These are phyloP conservation scores for Phytophthora lateralis DNA, from an alignment of 352 stramenopile species.

Conservation along the genomic window DNA sequence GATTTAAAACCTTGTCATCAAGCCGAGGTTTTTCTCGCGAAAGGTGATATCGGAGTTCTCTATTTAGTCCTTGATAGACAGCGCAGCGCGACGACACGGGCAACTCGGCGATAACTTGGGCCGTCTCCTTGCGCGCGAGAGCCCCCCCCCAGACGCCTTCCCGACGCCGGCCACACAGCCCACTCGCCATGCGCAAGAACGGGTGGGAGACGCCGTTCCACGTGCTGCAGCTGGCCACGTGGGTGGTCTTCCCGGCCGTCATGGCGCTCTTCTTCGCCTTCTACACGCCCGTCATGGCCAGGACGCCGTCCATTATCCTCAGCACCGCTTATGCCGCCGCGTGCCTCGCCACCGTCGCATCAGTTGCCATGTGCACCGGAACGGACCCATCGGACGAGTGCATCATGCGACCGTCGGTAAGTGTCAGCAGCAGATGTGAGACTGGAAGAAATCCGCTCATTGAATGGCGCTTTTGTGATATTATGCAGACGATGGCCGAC, in stretches of 20 bases:
- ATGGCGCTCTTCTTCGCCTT: slow-evolving; percentile 87
- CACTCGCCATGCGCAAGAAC: slow-evolving; percentile 61
- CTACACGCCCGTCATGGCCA: slow-evolving; percentile 71
- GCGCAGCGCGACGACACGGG: slow-evolving; percentile 29
- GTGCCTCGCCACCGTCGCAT: slow-evolving; percentile 58
- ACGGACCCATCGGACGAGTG: slow-evolving; percentile 83
- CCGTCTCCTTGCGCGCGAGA: slow-evolving; percentile 9
- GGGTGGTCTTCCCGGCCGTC: slow-evolving; percentile 81
- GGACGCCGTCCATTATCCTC: slow-evolving; percentile 48
- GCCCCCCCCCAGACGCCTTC: neutral
- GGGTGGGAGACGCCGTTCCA: slow-evolving; percentile 86
- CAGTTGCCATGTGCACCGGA: slow-evolving; percentile 64
- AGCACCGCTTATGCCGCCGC: slow-evolving; percentile 63
- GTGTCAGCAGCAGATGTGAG: slow-evolving; percentile 11
- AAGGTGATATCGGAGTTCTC: slow-evolving; percentile 10
- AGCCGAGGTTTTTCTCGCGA: neutral
- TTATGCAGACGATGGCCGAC: slow-evolving; percentile 36
- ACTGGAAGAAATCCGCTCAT: neutral
- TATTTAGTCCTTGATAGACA: slow-evolving; percentile 38
- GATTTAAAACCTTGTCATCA: neutral
- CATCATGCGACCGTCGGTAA: slow-evolving; percentile 63
- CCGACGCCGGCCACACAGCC: slow-evolving; percentile 1
- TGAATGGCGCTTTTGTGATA: slow-evolving; percentile 2
- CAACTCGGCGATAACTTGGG: slow-evolving; percentile 24
- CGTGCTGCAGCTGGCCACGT: slow-evolving; percentile 81